Percentiles rank a stretch among this genome's conserved stretches.
These are phyloP conservation scores for Fusarium robinianum DNA, from an alignment of 2,329 filamentous ascomycete species.

Conservation along the genomic window DNA sequence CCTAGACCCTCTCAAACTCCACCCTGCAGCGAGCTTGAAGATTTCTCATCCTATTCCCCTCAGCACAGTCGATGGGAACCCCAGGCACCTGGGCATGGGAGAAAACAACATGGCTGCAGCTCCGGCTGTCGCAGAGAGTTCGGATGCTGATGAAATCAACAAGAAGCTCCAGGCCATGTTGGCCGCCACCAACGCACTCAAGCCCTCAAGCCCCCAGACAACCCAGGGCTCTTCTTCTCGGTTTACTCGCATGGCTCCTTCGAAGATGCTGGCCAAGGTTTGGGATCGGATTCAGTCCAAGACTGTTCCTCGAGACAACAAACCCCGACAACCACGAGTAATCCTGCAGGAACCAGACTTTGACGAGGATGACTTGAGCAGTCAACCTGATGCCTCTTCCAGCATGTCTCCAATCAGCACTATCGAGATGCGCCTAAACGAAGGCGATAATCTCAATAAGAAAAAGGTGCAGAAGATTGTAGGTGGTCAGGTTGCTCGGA, in stretches of 20 bases:
- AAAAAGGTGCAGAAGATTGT: conserved; percentile 43
- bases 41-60: conserved; percentile 16
- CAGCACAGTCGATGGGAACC: conserved; percentile 19
- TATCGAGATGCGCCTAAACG: conserved; percentile 42
- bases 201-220: conserved; percentile 32
- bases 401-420: conserved; percentile 36
- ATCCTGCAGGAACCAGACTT: no score
- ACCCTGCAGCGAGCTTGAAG: conserved; percentile 18
- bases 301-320: conserved; percentile 28
- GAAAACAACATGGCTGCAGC: not conserved
- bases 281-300: conserved; percentile 40
- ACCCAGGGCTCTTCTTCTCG: conserved; percentile 26
- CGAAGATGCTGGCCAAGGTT: conserved; percentile 42
- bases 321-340: no score
- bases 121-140: conserved; percentile 1
- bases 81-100: conserved; percentile 1
- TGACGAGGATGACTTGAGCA: conserved; percentile 10
- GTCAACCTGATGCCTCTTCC: conserved; percentile 5
- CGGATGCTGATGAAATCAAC: conserved; percentile 36
- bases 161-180: conserved; percentile 46
- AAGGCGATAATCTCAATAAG: conserved; percentile 42
- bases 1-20: conserved; percentile 28
- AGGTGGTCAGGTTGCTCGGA: conserved; percentile 38
- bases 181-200: conserved; percentile 42
- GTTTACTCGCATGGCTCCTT: conserved; percentile 37